phyloP scores from a whole-genome alignment of 371 early-diverging fungal genomes.

The Mortierella sp. region DNA sequence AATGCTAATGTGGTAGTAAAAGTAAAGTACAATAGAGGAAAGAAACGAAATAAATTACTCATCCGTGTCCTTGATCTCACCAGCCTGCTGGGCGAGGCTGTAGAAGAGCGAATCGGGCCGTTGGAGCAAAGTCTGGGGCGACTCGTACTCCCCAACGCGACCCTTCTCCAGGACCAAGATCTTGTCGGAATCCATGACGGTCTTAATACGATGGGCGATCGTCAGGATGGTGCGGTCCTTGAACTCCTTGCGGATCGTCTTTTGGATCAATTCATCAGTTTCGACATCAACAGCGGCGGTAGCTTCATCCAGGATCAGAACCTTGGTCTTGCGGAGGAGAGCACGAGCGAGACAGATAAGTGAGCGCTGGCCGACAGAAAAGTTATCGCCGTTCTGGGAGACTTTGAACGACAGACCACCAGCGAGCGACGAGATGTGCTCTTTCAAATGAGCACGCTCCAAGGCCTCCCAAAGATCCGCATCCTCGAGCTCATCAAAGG shows the following conservation, averaged over 20 bases:
- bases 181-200: constrained; percentile 82
- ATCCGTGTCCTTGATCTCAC: constrained; percentile 22
- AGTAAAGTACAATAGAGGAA: neutral
- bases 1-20: neutral
- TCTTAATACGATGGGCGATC: constrained; percentile 58
- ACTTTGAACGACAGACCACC: constrained; percentile 55
- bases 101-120: constrained; percentile 66
- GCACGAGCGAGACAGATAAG: constrained; percentile 74
- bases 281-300: constrained; percentile 70
- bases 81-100: constrained; percentile 61
- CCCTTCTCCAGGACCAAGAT: constrained; percentile 83
- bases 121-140: constrained; percentile 65
- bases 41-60: constrained; percentile 26
- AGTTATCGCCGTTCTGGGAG: constrained; percentile 62
- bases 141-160: constrained; percentile 76
- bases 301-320: constrained; percentile 80
- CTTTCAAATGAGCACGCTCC: constrained; percentile 64
- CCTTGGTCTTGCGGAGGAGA: constrained; percentile 62
- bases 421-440: constrained; percentile 51
- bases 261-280: constrained; percentile 73
- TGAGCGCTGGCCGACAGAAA: constrained; percentile 76
- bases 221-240: constrained; percentile 27
- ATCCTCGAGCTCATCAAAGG: constrained; percentile 73
- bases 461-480: constrained; percentile 69
- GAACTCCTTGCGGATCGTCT: constrained; percentile 64